Base-by-base conservation (phyloP, 2,329 filamentous ascomycete genomes). In the Hymenoscyphus infarciens region DNA sequence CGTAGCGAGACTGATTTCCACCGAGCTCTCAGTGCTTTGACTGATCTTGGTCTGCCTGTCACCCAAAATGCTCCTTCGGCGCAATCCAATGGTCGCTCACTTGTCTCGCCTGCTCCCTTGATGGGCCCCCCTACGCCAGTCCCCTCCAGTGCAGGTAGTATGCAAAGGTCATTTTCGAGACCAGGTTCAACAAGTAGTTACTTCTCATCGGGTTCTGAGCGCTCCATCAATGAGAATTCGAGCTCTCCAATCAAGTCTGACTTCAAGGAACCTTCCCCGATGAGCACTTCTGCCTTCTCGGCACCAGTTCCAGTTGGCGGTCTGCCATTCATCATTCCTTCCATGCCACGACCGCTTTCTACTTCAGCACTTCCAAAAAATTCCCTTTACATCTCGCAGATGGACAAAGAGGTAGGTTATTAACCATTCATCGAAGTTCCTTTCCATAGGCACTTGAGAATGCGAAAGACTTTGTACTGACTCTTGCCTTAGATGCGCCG, bases 1-100 rank as follows among this genome's bases (percentile, higher is more conserved):
- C 68, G 63, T 16, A 75, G 72, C 5, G 68, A 74, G 10, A 58
- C 68, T 29, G 78, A 79, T 59, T 80, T 74, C 55, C 49, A 57
- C 11, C 66, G 59, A 59, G 65, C 64, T 39, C 15, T 68, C 16
- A 74, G 62, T 65, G 62, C 64, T 70, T 68, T 62, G 67, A 74
- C 62, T 67, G 69, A 60, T 66, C 74, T 70, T 67, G 80, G 61
- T 60, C 62, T 75, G 74, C 57, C 72, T 42, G 55, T 75, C 74
- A 68, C 62, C 19, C 61, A 68, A 25, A 66, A 56, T 52, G 56
- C 59, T 19, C n/a, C 61, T 38, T 19, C 59, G 16, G 33, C 55
- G 13, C 61, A 57, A 33, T n/a, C 19, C 10, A 59, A 22, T 27
- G 55, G 42, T 38, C 33, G 56, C 19, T 16, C 55, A 59, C 27